A percentile compares a stretch with the other conserved stretches of the same genome.
Conservation (phyloP, 2,329 filamentous ascomycete genomes). For the Cercospora zeina region DNA sequence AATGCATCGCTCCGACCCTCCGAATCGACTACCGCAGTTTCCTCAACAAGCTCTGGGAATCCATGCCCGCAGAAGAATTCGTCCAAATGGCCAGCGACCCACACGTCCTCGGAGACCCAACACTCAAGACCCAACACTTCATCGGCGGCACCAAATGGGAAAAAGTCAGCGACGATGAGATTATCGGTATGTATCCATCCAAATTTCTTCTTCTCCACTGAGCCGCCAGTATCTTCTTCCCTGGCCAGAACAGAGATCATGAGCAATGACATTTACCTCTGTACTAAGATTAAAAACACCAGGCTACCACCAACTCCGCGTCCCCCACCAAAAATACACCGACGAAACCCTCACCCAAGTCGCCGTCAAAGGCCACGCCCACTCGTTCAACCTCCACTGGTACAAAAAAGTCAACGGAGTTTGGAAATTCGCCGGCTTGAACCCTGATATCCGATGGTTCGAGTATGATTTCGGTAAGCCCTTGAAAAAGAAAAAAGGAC, state of each 20-base stretch:
- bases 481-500: no score
- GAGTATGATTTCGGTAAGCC: conserved; percentile 54
- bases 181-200: conserved; percentile 41
- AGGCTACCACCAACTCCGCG: conserved; percentile 58
- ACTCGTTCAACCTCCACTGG: conserved; percentile 56
- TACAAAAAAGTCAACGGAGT: conserved; percentile 59
- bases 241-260: background rate
- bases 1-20: conserved; percentile 62
- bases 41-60: conserved; percentile 57
- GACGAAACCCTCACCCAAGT: conserved; percentile 52
- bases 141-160: conserved; percentile 57
- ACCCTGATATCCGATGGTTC: conserved; percentile 56
- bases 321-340: conserved; percentile 59
- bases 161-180: conserved; percentile 51
- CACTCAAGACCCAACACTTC: conserved; percentile 59
- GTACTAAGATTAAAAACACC: no score
- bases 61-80: conserved; percentile 58
- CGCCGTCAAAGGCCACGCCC: conserved; percentile 57
- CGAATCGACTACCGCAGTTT: conserved; percentile 69
- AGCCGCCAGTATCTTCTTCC: background rate
- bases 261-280: conserved; percentile 24
- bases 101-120: conserved; percentile 55
- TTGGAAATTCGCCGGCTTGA: conserved; percentile 60
- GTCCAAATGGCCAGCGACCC: conserved; percentile 55
- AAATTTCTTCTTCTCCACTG: background rate